Evolutionary conservation across 2,329 filamentous ascomycete species (phyloP).

Genomic region (Cryphonectria naterciae): DNA sequence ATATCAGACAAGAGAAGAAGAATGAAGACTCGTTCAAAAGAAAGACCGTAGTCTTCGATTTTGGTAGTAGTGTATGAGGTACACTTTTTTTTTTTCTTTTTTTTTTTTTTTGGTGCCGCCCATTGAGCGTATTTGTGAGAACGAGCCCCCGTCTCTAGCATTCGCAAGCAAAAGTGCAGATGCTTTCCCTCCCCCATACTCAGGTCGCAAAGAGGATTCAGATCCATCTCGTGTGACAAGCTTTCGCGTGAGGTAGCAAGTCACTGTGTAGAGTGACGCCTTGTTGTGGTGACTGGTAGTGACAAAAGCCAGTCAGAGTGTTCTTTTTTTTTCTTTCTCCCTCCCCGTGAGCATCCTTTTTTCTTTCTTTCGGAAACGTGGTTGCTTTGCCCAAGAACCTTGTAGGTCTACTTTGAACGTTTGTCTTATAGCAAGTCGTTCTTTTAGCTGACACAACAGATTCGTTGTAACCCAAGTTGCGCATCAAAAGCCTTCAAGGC

Average conservation of each 20-base stretch:
- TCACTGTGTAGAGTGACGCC: background rate
- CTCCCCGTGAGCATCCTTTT: background rate
- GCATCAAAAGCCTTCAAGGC: background rate
- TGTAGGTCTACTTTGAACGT: background rate
- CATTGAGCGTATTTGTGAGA: background rate
- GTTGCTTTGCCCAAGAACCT: background rate
- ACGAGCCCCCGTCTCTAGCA: background rate
- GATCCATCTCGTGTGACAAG: background rate
- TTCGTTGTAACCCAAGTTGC: background rate
- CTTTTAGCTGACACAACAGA: background rate
- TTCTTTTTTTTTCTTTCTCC: no score
- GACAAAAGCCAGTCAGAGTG: background rate
- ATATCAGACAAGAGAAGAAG: background rate
- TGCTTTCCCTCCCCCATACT: background rate
- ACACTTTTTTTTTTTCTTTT: background rate
- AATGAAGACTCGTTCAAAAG: background rate
- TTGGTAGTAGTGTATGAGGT: background rate
- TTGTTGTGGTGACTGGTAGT: background rate
- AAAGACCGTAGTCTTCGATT: background rate
- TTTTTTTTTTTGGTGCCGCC: background rate
- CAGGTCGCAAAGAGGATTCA: background rate
- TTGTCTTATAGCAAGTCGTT: background rate
- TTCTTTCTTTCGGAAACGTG: no score
- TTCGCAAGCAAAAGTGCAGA: background rate
- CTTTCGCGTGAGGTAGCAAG: background rate